Evolutionary conservation across 2,329 filamentous ascomycete species (phyloP), one percentile per base, ranked within the genome.

Genomic region (Didymella exigua): DNA sequence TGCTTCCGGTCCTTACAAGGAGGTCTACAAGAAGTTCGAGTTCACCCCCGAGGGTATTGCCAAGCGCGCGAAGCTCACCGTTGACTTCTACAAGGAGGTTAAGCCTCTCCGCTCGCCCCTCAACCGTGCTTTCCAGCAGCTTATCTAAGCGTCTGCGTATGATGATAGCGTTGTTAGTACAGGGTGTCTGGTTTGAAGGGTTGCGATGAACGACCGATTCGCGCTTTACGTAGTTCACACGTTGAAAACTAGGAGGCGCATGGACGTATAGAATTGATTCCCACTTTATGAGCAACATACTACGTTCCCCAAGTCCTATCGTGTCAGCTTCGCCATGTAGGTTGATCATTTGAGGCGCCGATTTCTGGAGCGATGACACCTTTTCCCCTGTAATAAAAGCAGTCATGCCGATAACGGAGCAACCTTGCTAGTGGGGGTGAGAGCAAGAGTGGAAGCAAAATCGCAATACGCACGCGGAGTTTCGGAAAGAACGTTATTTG

Each of bases 21-120:
- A 98, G 72, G 92, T 99, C 59, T 99, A 99, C 86, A 89, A 96
- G 90, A 98, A 97, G 86, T 99, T 99, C 81, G 95, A 98, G 80
- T 98, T 99, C 84, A 99, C 93, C 44, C 90, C 95, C 49, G 93
- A 96, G 81, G 95, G 95, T 65, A 90, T 99, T 76, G 84, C 90
- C 81, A 97, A 98, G 89, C 92, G 95, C 71, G 95, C 93, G 58
- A 78, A 91, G 62, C 89, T 89, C 68, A 99, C 95, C 62, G 82
- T 98, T 72, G 87, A 98, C 76, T 99, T 97, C 87, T 99, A 92
- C 89, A 98, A 97, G 89, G 90, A 89, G 66, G 86, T 90, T 76
- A 93, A 93, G 81, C 84, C 80, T 43, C 76, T 97, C 73, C 91
- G 95, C 78, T 97, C 93, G 50, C 93, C 95, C 65, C 78, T 99